Conservation (phyloP, 805 yeast species). For the Wickerhamiella brachini region DNA sequence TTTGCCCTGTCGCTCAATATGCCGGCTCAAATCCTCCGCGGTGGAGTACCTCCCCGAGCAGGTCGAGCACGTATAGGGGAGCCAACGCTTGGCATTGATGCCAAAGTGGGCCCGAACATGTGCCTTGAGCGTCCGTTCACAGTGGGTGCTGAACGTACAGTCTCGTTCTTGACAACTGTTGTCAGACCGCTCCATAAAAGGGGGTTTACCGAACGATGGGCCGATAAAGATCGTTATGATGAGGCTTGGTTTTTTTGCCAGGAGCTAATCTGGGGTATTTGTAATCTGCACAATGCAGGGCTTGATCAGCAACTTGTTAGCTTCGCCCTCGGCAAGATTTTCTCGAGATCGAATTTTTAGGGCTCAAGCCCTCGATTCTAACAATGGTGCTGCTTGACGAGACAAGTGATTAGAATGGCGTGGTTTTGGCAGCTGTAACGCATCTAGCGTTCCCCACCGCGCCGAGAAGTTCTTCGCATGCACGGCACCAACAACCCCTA, state of each 20-base stretch:
- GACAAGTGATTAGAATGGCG: too few relatives aligned
- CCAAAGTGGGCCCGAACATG: background rate
- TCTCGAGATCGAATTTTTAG: background rate
- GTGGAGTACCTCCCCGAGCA: background rate
- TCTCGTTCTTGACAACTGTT: background rate
- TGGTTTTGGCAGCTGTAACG: too few relatives aligned
- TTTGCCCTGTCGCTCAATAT: background rate
- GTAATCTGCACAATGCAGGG: background rate
- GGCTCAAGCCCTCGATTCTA: background rate
- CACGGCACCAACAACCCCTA: background rate
- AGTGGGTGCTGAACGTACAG: background rate
- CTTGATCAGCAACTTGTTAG: background rate
- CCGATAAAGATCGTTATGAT: background rate
- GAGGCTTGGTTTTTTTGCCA: background rate
- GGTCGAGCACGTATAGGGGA: background rate
- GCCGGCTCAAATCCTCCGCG: background rate
- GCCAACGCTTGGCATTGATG: slow-evolving; percentile 1
- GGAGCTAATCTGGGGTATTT: background rate
- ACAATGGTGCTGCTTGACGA: too few relatives aligned
- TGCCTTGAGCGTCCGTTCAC: background rate
- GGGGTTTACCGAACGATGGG: background rate
- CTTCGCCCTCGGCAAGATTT: background rate
- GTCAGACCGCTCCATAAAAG: background rate
- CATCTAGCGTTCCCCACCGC: background rate
- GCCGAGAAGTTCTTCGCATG: background rate